Evolutionary conservation across 345 rosid genomes (phyloP), one percentile per base, ranked within the genome.

Genomic region (Eucalyptus dawsonii): DNA sequence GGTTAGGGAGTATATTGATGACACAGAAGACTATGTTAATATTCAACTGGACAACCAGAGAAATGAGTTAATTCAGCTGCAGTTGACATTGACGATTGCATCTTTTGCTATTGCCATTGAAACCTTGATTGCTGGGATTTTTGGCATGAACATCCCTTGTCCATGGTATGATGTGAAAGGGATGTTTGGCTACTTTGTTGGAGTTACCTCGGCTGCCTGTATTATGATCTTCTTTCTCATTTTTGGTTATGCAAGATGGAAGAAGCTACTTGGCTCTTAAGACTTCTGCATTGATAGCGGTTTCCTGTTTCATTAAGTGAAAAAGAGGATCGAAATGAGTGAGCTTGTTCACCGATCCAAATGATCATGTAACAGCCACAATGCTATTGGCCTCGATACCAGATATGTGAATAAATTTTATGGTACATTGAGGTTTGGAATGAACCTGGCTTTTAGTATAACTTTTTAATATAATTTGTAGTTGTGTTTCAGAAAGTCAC

Each of bases 1-100:
- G 97, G 99, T 97, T 44, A 95, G 99, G 5, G 99, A 97, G 90
- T 97, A 97, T 88, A 97, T 97, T 60, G 99, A 96, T 87, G 99
- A 97, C 90, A 96, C 99, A 7, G 99, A 97, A 93, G 99, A 97
- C 90, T 97, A 96, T 17, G 98, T 97, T 86, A 97, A 97, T 88
- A 96, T 97, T 88, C 99, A 96, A 89, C 95, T 96, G 15, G 97
- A 95, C 92, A 96, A 96, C 90, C 99, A 96, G 91, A 95, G 99
- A 42, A 97, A 97, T 34, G 97, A 97, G 90, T 95, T 97, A 89
- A 96, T 97, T 90, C 98, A 97, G 91, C 95, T 96, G 29, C 98
- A 96, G 90, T 90, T 96, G 95, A 94, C 90, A 34, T 90, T 97
- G 90, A 96, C 96, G 49, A 96, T 96, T 88, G 97, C 97, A 31